A percentile compares a stretch with the other conserved stretches of the same genome.
Conservation (phyloP, 352 stramenopile genomes). For the Phytophthora hibernalis region DNA sequence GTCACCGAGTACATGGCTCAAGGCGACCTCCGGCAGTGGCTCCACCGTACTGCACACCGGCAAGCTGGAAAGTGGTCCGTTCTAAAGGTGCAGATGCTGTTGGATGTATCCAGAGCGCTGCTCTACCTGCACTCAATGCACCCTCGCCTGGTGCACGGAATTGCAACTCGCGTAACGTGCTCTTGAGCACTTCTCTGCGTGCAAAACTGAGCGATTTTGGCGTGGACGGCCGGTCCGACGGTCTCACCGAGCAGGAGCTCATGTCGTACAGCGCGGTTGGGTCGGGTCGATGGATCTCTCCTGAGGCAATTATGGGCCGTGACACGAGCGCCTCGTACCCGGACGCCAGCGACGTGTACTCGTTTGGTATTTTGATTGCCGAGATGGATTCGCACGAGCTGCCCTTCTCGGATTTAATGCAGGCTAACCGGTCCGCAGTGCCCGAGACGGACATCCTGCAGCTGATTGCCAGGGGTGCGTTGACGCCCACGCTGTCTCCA, state of each 20-base stretch:
- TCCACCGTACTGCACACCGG: conserved; percentile 53
- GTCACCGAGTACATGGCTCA: conserved; percentile 80
- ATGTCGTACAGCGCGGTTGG: conserved; percentile 73
- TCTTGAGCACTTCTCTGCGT: conserved; percentile 61
- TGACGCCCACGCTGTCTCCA: conserved; percentile 61
- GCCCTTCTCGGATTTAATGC: conserved; percentile 76
- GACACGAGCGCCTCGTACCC: conserved; percentile 50
- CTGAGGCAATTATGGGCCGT: conserved; percentile 65
- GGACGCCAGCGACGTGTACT: conserved; percentile 71
- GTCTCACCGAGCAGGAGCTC: conserved; percentile 64
- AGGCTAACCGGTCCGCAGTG: conserved; percentile 57
- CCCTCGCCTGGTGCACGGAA: conserved; percentile 62
- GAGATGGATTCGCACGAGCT: conserved; percentile 78
- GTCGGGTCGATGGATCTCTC: conserved; percentile 74
- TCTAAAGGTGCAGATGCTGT: conserved; percentile 65
- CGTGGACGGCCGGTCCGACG: conserved; percentile 48
- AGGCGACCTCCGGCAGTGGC: conserved; percentile 74
- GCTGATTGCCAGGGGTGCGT: conserved; percentile 66
- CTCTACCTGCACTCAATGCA: conserved; percentile 76
- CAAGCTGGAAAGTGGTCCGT: conserved; percentile 59
- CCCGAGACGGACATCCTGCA: conserved; percentile 71
- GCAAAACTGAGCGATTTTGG: conserved; percentile 80
- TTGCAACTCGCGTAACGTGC: conserved; percentile 72
- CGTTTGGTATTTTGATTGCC: conserved; percentile 71
- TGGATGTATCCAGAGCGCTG: conserved; percentile 69